Evolutionary conservation across 2,329 filamentous ascomycete species (phyloP), one percentile per base, ranked within the genome.

Genomic region (Ceratocystis cubensis): DNA sequence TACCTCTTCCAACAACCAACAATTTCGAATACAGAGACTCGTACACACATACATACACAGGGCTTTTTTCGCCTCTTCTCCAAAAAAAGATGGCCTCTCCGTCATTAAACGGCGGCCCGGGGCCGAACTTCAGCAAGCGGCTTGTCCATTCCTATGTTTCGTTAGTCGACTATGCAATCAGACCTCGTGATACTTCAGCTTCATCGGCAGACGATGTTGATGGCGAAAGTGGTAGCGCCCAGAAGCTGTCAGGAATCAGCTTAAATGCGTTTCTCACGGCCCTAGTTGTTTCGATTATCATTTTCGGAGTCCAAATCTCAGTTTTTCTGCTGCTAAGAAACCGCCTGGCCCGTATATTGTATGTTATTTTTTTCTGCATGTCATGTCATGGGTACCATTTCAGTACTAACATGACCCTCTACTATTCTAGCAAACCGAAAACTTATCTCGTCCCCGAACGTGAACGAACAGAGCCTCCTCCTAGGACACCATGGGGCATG

Each of bases 361-460:
- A 77, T 72, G 86, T 78, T 20, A 30, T 13, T 4, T 45, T 4
- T 45, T 2, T 53, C 65, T 56, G 17, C 68, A 69, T 33, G n/a
- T 46, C 63, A 45, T 63, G 44, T 25, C 44, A 13, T 28, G 28
- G 22, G 7, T n/a, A 28, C 4, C 33, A 33, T 45, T 20, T 10
- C 46, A 53, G 7, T 8, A 25, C 30, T 62, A 50, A 41, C 41
- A 53, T 56, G 6, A 44, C 53, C 66, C 37, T 13, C 50, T 46
- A 69, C 17, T 33, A 28, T 69, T 59, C 13, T 56, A 91, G 87
- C 73, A 89, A 90, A 78, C 88, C 90, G 1, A 86, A 91, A 75
- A 93, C 91, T 3, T 96, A 90, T 71, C 82, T 96, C 1, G 91
- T 95, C 0, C 88, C 91, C 5, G 88, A 94, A 75, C 84, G 88